Conservation (phyloP, 2,329 filamentous ascomycete species). For the Fusarium sp. region DNA sequence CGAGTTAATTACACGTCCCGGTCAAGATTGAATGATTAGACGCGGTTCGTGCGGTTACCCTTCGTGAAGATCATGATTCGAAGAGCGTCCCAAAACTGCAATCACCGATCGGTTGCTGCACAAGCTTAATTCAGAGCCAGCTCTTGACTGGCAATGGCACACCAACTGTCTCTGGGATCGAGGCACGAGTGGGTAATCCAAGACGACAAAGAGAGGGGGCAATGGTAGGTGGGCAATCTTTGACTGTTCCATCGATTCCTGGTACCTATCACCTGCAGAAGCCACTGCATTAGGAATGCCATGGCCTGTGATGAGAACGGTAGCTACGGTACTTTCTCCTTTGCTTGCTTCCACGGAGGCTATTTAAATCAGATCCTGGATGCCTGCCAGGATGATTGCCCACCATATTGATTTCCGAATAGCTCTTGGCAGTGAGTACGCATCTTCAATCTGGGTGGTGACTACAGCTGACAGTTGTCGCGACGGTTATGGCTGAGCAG, state of each 20-base stretch:
- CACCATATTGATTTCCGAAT: conserved; percentile 23
- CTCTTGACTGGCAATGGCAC: neutral
- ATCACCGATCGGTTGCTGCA: conserved; percentile 26
- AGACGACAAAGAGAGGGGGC: neutral
- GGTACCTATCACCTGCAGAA: conserved; percentile 35
- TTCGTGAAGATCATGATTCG: conserved; percentile 2
- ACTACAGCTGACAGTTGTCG: neutral
- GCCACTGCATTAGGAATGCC: conserved; percentile 42
- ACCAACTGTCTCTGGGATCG: conserved; percentile 10
- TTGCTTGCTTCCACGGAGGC: conserved; percentile 22
- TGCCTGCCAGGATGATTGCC: conserved; percentile 33
- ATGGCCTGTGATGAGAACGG: conserved; percentile 32
- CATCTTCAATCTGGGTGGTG: neutral
- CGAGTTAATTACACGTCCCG: neutral
- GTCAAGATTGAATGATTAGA: neutral
- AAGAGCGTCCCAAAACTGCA: conserved; percentile 25
- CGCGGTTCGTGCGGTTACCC: conserved; percentile 8
- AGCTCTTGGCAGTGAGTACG: conserved; percentile 15
- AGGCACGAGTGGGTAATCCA: conserved; percentile 13
- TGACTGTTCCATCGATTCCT: conserved; percentile 18
- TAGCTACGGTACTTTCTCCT: conserved; percentile 1
- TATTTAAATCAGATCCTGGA: conserved; percentile 20
- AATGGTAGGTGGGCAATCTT: conserved; percentile 10
- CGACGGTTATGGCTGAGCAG: conserved; percentile 53
- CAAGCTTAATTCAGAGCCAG: conserved; percentile 10